Evolutionary conservation across 306 rosid species (phyloP), one percentile per base, ranked within the genome.

Genomic region (Cicer bijugum): DNA sequence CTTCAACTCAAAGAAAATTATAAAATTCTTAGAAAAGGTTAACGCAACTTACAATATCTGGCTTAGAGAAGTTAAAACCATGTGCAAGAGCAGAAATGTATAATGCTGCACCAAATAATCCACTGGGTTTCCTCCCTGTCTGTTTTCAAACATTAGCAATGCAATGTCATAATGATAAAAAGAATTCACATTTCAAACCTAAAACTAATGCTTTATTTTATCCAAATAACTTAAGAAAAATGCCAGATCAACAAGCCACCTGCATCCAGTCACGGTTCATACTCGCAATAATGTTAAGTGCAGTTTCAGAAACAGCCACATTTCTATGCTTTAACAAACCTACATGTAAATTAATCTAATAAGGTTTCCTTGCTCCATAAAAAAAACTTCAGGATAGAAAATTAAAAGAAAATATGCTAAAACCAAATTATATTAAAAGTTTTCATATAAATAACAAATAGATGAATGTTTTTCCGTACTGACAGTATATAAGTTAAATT

Each of bases 231-330:
- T 14, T 12, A 8, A 9, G 33, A 6, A 10, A 11, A 44, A 67
- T 59, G 28, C 23, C 40, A 65, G 39, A 72, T 50, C 61, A 82
- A 71, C 10, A 47, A 72, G 42, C 45, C 40, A 92, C 97, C 97
- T 92, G 97, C 91, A 92, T 89, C 97, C 96, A 92, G 74, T 92
- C 93, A 52, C 96, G 88, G 85, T 92, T 92, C 97, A 92, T 92
- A 83, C 96, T 84, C 16, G 93, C 83, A 81, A 92, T 75, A 63
- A 92, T 86, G 61, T 74, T 81, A 71, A 82, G 59, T n/a, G 93
- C 97, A 74, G 96, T 88, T 81, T 81, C 84, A 35, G 88, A 76
- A 67, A 92, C 93, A 38, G 69, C 74, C 77, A 72, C 80, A 69
- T 75, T 78, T 65, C 88, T 84, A n/a, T 55, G 59, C 70, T 78